Evolutionary conservation across 441 rosid genomes (phyloP), one percentile per base, ranked within the genome.

Genomic region (Populus trichocarpa): DNA sequence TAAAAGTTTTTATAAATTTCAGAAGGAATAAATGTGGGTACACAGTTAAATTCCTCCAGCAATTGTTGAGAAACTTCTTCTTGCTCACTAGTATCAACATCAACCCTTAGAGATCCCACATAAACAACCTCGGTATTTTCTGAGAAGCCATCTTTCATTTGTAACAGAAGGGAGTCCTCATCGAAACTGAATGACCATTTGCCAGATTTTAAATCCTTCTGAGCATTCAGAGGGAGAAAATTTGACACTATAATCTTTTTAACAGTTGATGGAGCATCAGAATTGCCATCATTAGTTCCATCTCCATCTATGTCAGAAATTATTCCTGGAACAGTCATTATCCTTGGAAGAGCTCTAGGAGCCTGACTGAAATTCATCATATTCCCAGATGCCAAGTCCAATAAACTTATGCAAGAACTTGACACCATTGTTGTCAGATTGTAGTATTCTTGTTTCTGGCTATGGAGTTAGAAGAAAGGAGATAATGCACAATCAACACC

Each of bases 11-110:
- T 81, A 50, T 93, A 86, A 74, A 87, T 82, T 8, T 91, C 97
- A 23, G 83, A 74, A 2, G 94, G 85, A 30, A 93, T 83, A 84
- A 91, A 93, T 6, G 97, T 87, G 7, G 97, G 94, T n/a, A 93
- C 92, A 22, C 97, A 93, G 46, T 82, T 89, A 80, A 89, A 93
- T 71, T 90, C 90, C 73, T 83, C 82, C 59, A 89, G 78, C 81
- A 93, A 83, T 77, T 79, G 85, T 25, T 87, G 93, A 0, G 97
- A 86, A 73, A 93, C 85, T 25, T 87, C 94, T 8, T 93, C 97
- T 86, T 93, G 94, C 40, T 93, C 95, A 18, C 75, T 85, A 4
- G 36, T 14, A 63, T 85, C 86, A 8, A 93, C 87, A 73, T 90
- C 92, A 68, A 72, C 90, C 72, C 85, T 91, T 7, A 93, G 84